A percentile compares a stretch with the other conserved stretches of the same genome.
These are phyloP conservation scores for Miscanthus sacchariflorus DNA, from an alignment of 202 grass and related monocot species.

Conservation along the genomic window DNA sequence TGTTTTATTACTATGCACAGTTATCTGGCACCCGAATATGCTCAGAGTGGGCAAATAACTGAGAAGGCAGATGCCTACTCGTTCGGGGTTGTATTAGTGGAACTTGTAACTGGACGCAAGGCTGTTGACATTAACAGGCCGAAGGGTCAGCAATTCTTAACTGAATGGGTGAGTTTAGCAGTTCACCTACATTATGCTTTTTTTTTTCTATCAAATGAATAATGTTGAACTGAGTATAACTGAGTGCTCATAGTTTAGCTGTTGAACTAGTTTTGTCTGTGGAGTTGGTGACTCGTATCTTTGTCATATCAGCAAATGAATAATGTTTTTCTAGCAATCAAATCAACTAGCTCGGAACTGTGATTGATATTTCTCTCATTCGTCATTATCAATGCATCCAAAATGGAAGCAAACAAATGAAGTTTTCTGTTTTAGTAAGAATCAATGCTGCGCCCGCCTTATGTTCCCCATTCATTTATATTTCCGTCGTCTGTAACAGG, in stretches of 20 bases:
- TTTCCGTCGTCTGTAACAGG: conserved; percentile 49
- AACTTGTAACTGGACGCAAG: conserved; percentile 95
- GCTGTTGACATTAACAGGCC: conserved; percentile 93
- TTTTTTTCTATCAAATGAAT: no score
- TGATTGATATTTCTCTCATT: conserved; percentile 1
- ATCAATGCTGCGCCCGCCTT: neutral
- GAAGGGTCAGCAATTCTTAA: conserved; percentile 95
- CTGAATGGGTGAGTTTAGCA: conserved; percentile 83
- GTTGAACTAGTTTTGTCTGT: neutral
- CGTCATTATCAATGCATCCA: neutral
- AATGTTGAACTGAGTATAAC: neutral
- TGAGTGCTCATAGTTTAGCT: neutral
- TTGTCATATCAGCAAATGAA: neutral
- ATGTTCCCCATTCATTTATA: neutral
- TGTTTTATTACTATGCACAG: conserved; percentile 37
- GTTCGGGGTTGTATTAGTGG: conserved; percentile 92
- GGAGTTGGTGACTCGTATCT: neutral
- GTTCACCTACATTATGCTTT: neutral
- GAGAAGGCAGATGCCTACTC: conserved; percentile 99
- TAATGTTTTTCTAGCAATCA: neutral
- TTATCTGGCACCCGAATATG: conserved; percentile 95
- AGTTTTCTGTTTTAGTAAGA: neutral
- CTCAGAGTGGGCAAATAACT: conserved; percentile 91
- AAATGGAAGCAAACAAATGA: neutral
- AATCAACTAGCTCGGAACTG: neutral